Base-by-base conservation (phyloP, 2,329 filamentous ascomycete species). In the Epichloe bromicola region DNA sequence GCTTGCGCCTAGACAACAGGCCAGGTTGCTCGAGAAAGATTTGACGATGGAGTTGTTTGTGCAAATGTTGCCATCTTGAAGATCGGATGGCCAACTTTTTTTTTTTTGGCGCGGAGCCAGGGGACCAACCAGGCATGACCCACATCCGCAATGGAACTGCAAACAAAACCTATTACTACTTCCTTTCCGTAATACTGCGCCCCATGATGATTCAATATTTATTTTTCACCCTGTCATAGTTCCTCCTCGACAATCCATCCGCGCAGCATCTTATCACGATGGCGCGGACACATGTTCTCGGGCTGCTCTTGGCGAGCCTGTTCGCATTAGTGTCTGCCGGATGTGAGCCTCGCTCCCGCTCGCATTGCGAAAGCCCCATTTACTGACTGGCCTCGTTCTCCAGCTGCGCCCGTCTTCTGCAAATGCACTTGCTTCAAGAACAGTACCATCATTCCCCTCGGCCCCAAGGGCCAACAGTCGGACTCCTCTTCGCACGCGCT, bases 391-490 rank as follows among this genome's bases (percentile, higher is more conserved):
- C 36, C 5, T 3, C 7, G 5, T 20, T 5, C 14, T 59, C 37
- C 40, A 83, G 79, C 75, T 34, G 74, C 78, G 42, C 79, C 78
- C 17, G 78, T 76, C 2, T 84, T 83, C 63, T 84, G 80, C 72
- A 84, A 84, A 73, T 84, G 80, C 68, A 83, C 79, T 58, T 84
- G 80, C 69, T 82, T 82, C 69, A 79, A 78, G 58, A 83, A 84
- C 69, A 81, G 77, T 71, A 83, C 79, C 57, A 81, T 84, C 60
- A 81, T 84, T 61, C 72, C 14, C 14, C 73, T 83, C 10, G 76
- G 72, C n/a, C 73, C 75, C 15, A 54, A 56, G 20, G 51, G 56
- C 3, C 65, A 71, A 53, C 59, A 66, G 49, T 50, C 58, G 50
- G 56, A 59, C 59, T 54, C 63, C 55, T 53, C 62, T 56, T 55